Percentiles rank a stretch among this genome's conserved stretches.
Conservation (phyloP, 306 rosid species). For the Castanopsis chinensis region DNA sequence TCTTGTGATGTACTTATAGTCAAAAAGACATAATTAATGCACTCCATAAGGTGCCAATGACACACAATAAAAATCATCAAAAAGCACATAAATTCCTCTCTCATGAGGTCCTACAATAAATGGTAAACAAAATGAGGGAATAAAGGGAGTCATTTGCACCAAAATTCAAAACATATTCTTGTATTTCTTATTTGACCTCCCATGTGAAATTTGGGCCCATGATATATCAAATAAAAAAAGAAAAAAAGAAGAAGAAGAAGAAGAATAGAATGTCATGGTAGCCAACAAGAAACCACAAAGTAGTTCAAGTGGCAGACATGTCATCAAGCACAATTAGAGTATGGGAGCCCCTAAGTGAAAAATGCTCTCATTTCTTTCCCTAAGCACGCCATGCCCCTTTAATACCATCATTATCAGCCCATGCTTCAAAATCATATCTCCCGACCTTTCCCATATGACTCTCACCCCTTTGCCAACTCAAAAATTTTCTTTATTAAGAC, state of each 20-base stretch:
- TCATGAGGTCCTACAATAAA: too few relatives aligned
- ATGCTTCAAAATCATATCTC: constrained; percentile 75
- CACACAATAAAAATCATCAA: too few relatives aligned
- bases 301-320: constrained; percentile 60
- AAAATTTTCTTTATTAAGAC: constrained; percentile 14
- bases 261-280: constrained; percentile 20
- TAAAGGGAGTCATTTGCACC: background rate
- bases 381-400: constrained; percentile 60
- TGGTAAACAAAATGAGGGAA: too few relatives aligned
- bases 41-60: too few relatives aligned
- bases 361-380: constrained; percentile 27
- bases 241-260: background rate
- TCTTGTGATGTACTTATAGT: constrained; percentile 3
- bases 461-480: constrained; percentile 10
- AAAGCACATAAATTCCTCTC: too few relatives aligned
- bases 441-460: constrained; percentile 30
- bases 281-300: constrained; percentile 46
- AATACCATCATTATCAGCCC: constrained; percentile 60
- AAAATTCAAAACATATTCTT: background rate
- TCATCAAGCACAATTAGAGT: constrained; percentile 52
- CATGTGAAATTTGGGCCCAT: constrained; percentile 11
- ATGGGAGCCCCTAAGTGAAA: constrained; percentile 44
- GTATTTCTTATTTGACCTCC: background rate
- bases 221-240: too few relatives aligned
- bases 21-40: background rate